phyloP scores from a whole-genome alignment of 495 filamentous ascomycete genomes.

The Tuber microsphaerosporum region DNA sequence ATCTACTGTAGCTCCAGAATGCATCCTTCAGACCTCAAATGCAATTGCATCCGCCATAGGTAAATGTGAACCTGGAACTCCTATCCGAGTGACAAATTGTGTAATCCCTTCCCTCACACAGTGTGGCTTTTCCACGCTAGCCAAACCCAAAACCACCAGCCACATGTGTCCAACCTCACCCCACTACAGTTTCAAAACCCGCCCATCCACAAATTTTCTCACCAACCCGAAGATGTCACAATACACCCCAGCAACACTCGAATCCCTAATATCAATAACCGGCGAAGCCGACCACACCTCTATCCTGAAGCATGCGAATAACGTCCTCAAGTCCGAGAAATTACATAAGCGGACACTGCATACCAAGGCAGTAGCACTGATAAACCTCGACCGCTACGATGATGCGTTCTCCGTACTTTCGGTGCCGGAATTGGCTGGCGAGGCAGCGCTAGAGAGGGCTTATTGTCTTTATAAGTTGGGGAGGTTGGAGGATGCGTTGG shows the following conservation, averaged over 20 bases:
- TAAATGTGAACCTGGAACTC: not conserved
- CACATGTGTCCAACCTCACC: not conserved
- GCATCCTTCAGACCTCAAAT: not conserved
- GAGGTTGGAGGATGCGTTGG: constrained; percentile 61
- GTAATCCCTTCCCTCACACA: not conserved
- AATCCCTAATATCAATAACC: constrained; percentile 44
- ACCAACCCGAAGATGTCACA: constrained; percentile 22
- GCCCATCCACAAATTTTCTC: not conserved
- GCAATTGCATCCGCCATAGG: not conserved
- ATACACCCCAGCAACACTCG: constrained; percentile 35
- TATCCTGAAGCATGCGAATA: constrained; percentile 63
- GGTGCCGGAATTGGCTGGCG: constrained; percentile 59
- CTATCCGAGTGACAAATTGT: not conserved
- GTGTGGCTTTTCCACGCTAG: not conserved
- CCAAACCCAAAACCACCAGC: not conserved
- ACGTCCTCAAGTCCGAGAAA: constrained; percentile 57
- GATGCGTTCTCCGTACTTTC: constrained; percentile 70
- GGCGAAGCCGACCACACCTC: constrained; percentile 63
- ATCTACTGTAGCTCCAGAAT: not conserved
- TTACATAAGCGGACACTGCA: constrained; percentile 62
- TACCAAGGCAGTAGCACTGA: constrained; percentile 72
- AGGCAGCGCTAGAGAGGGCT: constrained; percentile 68
- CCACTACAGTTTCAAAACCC: not conserved
- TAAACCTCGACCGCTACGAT: constrained; percentile 89
- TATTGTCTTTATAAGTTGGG: constrained; percentile 90